phyloP scores from a whole-genome alignment of 495 filamentous ascomycete species.

The Trichoderma erinaceum region DNA sequence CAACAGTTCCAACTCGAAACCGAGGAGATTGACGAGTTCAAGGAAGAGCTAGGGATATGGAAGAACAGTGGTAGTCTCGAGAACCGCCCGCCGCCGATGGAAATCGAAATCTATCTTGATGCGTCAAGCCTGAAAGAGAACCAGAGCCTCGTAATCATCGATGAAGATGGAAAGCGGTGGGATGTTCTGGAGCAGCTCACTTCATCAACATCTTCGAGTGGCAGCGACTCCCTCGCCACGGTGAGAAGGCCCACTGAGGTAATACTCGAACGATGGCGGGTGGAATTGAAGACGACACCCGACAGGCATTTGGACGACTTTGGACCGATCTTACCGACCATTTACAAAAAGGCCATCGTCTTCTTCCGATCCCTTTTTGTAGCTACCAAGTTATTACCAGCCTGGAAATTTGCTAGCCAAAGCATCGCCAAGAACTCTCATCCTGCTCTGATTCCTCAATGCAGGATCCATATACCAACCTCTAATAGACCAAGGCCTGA shows the following conservation, averaged over 20 bases:
- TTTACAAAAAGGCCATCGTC: constrained; percentile 94
- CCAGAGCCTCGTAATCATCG: constrained; percentile 79
- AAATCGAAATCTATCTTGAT: constrained; percentile 88
- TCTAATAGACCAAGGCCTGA: constrained; percentile 50
- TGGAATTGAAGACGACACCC: constrained; percentile 58
- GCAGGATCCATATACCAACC: constrained; percentile 62
- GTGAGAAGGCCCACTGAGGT: constrained; percentile 54
- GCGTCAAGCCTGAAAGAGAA: constrained; percentile 70
- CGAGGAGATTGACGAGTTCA: constrained; percentile 81
- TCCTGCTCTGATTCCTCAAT: constrained; percentile 65
- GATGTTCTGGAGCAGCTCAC: constrained; percentile 81
- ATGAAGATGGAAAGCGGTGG: constrained; percentile 86
- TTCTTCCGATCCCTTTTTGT: constrained; percentile 90
- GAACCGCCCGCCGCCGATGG: constrained; percentile 73
- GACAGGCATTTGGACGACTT: constrained; percentile 48
- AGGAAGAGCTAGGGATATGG: constrained; percentile 75
- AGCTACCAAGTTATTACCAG: constrained; percentile 73
- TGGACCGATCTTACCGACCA: constrained; percentile 66
- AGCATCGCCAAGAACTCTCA: constrained; percentile 59
- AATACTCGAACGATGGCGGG: constrained; percentile 82
- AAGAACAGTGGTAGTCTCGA: constrained; percentile 67
- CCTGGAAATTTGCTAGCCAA: constrained; percentile 75
- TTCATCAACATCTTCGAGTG: constrained; percentile 52
- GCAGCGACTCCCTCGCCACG: constrained; percentile 35
- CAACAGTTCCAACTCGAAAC: constrained; percentile 86